Base-by-base conservation (phyloP, 1,284 basidiomycete species). In the Sporisorium iseilematis-ciliati region DNA sequence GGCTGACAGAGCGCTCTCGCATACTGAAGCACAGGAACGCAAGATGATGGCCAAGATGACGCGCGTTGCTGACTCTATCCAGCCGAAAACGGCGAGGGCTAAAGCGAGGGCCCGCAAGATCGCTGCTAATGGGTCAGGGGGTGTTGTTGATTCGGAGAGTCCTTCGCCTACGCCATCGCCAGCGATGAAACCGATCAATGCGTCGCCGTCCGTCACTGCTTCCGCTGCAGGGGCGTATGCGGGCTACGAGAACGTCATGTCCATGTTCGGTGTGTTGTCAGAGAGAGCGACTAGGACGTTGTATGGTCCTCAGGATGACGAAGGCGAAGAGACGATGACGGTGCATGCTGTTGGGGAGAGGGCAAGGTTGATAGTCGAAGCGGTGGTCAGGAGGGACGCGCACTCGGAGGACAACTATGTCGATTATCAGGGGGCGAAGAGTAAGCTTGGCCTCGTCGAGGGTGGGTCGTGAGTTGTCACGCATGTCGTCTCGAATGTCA, bases 21-120 rank as follows among this genome's bases (percentile, higher is more conserved):
- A 61, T 23, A 65, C 59, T n/a, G 55, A 66, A 38, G 56, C 55
- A 10, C 54, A 68, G 23, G 67, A 59, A 20, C 56, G 64, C 40
- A 61, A 42, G 31, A 62, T 67, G 57, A 71, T 67, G 72, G 66
- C 67, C 43, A 75, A 75, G 53, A 75, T 75, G 73, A 67, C 64
- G 21, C 64, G 64, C 10, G 67, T 75, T 5, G 73, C 73, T 11
- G 73, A 75, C 23, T 54, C 64, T 3, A 21, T 67, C 0, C 73
- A 75, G 57, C 73, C 73, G 11, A 75, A 67, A 41, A 75, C 73
- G 20, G 64, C 67, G 26, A 63, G 73, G 20, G 73, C 73, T 10
- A 45, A 58, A 10, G 73, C 73, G 0, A 40, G 67, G 12, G 67
- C 73, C 1, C 48, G 54, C 14, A 67, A 67, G 42, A n/a, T 40